Evolutionary conservation across 805 yeast genomes (phyloP).

Genomic region (Hanseniaspora meyeri): DNA sequence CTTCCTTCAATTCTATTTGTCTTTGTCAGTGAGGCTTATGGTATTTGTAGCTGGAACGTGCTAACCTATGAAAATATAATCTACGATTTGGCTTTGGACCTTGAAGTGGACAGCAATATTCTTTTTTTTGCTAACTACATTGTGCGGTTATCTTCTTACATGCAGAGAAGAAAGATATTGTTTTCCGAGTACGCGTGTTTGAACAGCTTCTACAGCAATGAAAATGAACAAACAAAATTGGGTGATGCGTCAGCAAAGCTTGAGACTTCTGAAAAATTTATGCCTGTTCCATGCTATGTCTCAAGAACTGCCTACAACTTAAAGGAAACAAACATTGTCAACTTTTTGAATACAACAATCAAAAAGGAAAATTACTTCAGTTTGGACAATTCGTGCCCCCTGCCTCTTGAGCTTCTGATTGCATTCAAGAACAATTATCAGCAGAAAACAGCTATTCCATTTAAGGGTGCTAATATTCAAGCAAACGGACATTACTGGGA

Average conservation of each 20-base stretch:
- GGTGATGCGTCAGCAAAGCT: background rate
- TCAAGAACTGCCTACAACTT: constrained; percentile 12
- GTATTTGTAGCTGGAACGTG: constrained; percentile 5
- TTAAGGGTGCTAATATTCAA: background rate
- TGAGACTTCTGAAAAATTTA: constrained; percentile 2
- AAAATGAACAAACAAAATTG: background rate
- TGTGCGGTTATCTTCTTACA: constrained; percentile 9
- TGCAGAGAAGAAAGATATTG: constrained; percentile 12
- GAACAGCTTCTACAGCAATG: background rate
- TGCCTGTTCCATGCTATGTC: constrained; percentile 6
- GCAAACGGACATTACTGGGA: constrained; percentile 11
- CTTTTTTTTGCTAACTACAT: constrained; percentile 12
- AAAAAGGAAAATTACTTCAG: constrained; percentile 11
- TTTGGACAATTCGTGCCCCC: background rate
- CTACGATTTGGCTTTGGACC: background rate
- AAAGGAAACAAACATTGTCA: constrained; percentile 6
- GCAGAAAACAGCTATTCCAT: background rate
- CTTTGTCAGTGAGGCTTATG: constrained; percentile 8
- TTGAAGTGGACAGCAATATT: background rate
- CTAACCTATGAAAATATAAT: constrained; percentile 1
- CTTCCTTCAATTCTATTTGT: constrained; percentile 12
- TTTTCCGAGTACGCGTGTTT: constrained; percentile 2
- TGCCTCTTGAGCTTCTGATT: constrained; percentile 9
- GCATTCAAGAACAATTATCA: constrained; percentile 2
- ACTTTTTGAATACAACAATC: constrained; percentile 10